Conservation (phyloP, 345 rosid species). For the Cochlearia excelsa region DNA sequence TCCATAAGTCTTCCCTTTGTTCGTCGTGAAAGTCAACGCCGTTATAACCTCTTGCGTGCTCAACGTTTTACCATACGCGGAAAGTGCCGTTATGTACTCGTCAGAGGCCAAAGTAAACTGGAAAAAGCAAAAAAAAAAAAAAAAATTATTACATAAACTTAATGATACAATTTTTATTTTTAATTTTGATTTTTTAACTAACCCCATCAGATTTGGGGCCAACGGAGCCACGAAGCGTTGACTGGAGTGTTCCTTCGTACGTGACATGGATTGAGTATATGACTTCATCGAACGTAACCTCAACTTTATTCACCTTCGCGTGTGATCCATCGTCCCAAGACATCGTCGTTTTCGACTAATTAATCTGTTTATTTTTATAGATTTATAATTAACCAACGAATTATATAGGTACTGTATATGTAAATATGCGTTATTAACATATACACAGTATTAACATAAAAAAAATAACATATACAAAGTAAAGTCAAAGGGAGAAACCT, state of each 20-base stretch:
- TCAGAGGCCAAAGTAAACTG: constrained; percentile 33
- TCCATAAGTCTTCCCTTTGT: constrained; percentile 32
- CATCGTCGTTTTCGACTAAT: constrained; percentile 25
- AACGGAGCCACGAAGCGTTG: constrained; percentile 29
- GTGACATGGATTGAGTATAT: constrained; percentile 35
- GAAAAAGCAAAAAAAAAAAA: no score
- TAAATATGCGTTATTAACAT: no score
- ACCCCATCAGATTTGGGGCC: constrained; percentile 33
- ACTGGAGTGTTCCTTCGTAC: constrained; percentile 27
- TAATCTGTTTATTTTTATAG: no score
- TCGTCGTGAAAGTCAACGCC: constrained; percentile 26
- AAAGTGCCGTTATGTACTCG: constrained; percentile 32
- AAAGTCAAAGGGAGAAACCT: no score
- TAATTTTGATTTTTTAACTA: no score
- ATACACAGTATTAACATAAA: no score
- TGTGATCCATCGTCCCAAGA: constrained; percentile 38
- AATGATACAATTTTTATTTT: no score
- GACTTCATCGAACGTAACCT: constrained; percentile 32
- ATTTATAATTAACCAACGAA: no score
- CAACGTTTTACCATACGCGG: constrained; percentile 23
- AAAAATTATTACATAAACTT: no score
- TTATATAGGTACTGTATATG: no score
- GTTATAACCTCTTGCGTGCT: constrained; percentile 24
- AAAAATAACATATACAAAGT: no score
- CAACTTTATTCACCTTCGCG: constrained; percentile 33